Percentiles rank a stretch among this genome's conserved stretches.
phyloP scores from a whole-genome alignment of 2,329 filamentous ascomycete species.

The Diaporthe ampelina region DNA sequence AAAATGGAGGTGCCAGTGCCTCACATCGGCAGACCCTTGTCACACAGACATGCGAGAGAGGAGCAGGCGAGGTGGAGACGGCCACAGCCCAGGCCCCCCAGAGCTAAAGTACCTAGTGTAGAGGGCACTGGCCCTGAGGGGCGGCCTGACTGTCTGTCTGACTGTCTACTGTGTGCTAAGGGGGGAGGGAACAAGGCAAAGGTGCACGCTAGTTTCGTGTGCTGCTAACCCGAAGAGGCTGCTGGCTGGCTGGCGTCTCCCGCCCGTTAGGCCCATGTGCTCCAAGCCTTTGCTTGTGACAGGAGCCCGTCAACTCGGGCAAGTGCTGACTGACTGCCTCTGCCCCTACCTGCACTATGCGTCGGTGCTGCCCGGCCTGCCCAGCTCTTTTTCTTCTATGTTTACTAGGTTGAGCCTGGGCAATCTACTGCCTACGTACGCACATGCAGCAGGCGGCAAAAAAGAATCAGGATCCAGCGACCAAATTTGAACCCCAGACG shows the following conservation, averaged over 20 bases:
- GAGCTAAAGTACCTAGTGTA: neutral
- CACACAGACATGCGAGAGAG: conserved; percentile 20
- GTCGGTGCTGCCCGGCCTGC: conserved; percentile 27
- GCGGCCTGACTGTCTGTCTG: neutral
- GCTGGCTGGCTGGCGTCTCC: conserved; percentile 5
- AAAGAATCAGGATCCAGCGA: neutral
- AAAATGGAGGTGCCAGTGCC: conserved; percentile 31
- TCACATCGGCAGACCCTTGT: conserved; percentile 33
- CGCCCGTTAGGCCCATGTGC: conserved; percentile 10
- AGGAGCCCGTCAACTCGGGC: conserved; percentile 5
- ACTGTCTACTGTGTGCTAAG: neutral
- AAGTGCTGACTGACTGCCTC: conserved; percentile 18
- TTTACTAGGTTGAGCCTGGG: neutral
- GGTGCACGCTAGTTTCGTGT: neutral
- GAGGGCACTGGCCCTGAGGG: neutral
- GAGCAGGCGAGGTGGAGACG: conserved; percentile 8
- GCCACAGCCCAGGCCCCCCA: conserved; percentile 9
- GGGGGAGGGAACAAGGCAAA: conserved; percentile 1
- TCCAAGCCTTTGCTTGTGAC: conserved; percentile 13
- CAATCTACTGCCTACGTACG: neutral
- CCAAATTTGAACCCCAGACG: neutral
- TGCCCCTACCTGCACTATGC: too few species aligned
- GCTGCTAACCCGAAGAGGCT: conserved; percentile 24
- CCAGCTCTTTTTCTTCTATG: neutral
- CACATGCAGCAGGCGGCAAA: neutral